Conservation (phyloP, 2,329 filamentous ascomycete genomes). For the Pleoardoris graminearum region DNA sequence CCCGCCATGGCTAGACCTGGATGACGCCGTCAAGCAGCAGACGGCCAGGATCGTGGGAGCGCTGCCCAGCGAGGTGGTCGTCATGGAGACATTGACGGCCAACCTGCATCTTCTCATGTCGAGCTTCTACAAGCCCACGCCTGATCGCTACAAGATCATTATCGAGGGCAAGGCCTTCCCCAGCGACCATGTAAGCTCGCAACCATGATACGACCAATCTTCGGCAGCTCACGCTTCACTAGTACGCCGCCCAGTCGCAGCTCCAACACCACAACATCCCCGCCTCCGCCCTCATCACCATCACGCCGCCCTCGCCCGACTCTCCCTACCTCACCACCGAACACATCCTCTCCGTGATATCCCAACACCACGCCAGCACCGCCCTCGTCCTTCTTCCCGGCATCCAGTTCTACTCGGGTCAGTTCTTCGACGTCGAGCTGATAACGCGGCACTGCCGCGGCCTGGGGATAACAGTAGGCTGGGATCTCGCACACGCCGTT, state of each 20-base stretch:
- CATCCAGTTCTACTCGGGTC: conserved; percentile 90
- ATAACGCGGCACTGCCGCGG: conserved; percentile 79
- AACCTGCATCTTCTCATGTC: conserved; percentile 84
- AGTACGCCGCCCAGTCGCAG: conserved; percentile 85
- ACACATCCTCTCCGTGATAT: conserved; percentile 72
- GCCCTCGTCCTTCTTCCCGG: conserved; percentile 81
- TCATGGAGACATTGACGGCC: conserved; percentile 84
- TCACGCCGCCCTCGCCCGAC: conserved; percentile 59
- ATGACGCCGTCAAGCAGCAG: conserved; percentile 70
- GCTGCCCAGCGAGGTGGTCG: conserved; percentile 71
- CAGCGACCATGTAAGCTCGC: conserved; percentile 69
- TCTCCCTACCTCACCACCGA: conserved; percentile 68
- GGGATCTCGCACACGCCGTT: conserved; percentile 85
- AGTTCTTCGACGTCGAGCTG: conserved; percentile 77
- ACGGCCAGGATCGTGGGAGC: conserved; percentile 78
- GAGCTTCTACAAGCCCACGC: conserved; percentile 76
- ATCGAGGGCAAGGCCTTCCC: conserved; percentile 91
- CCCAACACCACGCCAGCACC: conserved; percentile 70
- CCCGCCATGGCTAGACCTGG: conserved; percentile 75
- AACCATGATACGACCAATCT: neutral
- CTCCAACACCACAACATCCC: conserved; percentile 70
- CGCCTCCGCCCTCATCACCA: conserved; percentile 70
- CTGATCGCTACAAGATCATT: conserved; percentile 73
- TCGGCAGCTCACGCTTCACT: conserved; percentile 9
- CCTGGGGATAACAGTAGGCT: conserved; percentile 74